Evolutionary conservation across 2,329 filamentous ascomycete species (phyloP), one percentile per base, ranked within the genome.

Genomic region (Phialophora macrospora): DNA sequence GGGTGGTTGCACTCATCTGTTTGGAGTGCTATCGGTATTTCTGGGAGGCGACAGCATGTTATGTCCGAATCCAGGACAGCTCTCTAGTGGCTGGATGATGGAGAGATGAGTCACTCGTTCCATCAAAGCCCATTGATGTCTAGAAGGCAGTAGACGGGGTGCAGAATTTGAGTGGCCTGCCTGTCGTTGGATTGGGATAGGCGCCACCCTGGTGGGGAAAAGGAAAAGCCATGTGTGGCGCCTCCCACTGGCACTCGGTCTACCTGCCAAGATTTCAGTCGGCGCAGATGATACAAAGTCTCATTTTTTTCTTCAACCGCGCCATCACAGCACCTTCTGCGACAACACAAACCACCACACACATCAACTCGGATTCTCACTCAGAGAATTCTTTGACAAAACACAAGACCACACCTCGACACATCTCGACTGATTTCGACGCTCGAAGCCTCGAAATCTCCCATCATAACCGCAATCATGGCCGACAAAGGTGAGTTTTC

Each of bases 391-490:
- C 54, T 66, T 61, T 54, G 34, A 49, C 57, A 57, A 54, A 32
- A 64, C 34, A 48, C 49, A 57, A 58, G 28, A 64, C 26, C 28
- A 55, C 52, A 28, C 28, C 17, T 32, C 52, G 34, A 30, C 28
- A 28, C 34, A 14, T 32, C 55, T 56, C 56, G 51, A n/a, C 54
- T 62, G 52, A 64, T 61, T 70, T 70, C 62, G 66, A 65, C 63
- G 70, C 65, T 28, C 26, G 38, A 22, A n/a, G 38, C 30, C 11
- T 30, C n/a, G 38, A 44, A 59, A 28, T 30, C 34, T 30, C 17
- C 34, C 12, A 8, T 44, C 17, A n/a, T 8, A 48, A 59, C 24
- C 89, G 89, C 92, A 94, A 97, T 90, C 88, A 98, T 98, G 94
- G 94, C 93, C 92, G 91, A 92, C 77, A 97, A 96, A 87, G 94